These are phyloP conservation scores for Microstegium vimineum DNA, from an alignment of 176 grass and related monocot genomes.

Conservation along the genomic window DNA sequence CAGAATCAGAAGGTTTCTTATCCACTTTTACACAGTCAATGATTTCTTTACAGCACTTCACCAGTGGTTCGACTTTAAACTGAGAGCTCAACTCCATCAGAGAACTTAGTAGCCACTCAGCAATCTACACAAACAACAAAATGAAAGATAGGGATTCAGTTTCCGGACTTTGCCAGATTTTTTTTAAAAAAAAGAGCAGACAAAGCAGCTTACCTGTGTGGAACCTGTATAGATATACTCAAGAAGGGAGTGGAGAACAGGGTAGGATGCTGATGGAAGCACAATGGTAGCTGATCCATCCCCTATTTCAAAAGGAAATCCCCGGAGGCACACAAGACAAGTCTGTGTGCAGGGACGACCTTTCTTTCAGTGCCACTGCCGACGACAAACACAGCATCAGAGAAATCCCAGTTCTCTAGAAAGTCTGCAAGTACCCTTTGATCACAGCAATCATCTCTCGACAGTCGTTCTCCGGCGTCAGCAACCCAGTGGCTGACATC, in stretches of 20 bases:
- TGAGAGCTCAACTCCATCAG: slow-evolving; percentile 58
- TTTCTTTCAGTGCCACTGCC: slow-evolving; percentile 54
- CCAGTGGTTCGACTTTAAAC: slow-evolving; percentile 67
- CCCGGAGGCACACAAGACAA: slow-evolving; percentile 67
- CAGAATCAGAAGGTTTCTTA: slow-evolving; percentile 21
- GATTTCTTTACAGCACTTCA: slow-evolving; percentile 63
- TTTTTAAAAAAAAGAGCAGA: slow-evolving; percentile 18
- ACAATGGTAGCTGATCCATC: slow-evolving; percentile 42
- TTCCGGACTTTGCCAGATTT: neutral
- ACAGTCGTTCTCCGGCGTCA: slow-evolving; percentile 16
- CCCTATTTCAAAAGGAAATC: slow-evolving; percentile 50
- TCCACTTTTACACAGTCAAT: slow-evolving; percentile 38
- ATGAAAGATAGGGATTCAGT: neutral
- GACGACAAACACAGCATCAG: slow-evolving; percentile 69
- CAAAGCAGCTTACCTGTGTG: slow-evolving; percentile 64
- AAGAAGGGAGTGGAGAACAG: slow-evolving; percentile 67
- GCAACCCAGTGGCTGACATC: slow-evolving; percentile 33
- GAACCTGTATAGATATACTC: slow-evolving; percentile 79
- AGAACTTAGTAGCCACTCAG: slow-evolving; percentile 40
- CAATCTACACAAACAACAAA: slow-evolving; percentile 51
- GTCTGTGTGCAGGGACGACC: slow-evolving; percentile 69
- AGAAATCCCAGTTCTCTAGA: slow-evolving; percentile 83
- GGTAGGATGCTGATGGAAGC: slow-evolving; percentile 63
- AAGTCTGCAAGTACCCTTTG: slow-evolving; percentile 57
- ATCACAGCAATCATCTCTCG: slow-evolving; percentile 33